Evolutionary conservation across 2,329 filamentous ascomycete genomes (phyloP), one percentile per base, ranked within the genome.

Genomic region (Neopestalotiopsis rosae): DNA sequence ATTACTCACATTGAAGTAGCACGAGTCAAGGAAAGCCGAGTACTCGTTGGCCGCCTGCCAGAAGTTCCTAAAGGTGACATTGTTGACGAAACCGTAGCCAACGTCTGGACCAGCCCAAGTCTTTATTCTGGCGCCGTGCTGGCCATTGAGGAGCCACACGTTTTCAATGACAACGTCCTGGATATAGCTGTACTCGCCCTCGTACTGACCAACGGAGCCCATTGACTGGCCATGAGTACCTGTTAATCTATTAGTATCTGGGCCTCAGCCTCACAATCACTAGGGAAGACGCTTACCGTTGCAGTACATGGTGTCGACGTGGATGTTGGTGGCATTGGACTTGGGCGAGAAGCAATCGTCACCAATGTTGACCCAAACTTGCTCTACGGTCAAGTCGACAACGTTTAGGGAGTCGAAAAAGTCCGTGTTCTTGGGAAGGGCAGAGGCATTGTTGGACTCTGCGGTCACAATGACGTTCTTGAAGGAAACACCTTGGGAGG

Each of bases 271-370:
- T 10, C 6, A 12, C 4, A 9, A 5, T 2, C 12, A 13, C 5
- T 5, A 38, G 61, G 6, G 34, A 12, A 34, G 4, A 5, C 9
- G 40, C 68, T 34, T 49, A 70, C 69, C 87, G 71, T 90, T 88
- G 74, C 88, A 90, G 79, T 87, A 89, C 76, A 89, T 83, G 38
- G 88, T 89, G 70, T 87, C 82, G 5, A 90, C 87, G 65, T 87
- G 84, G 38, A 90, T 79, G 68, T 89, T 86, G 28, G 84, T 84
- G 7, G 86, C 87, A 73, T 90, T 90, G 7, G 87, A 85, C 76
- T 90, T 90, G 6, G 88, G 86, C 1, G 86, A 88, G 79, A 90
- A 89, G 75, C 88, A 90, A 75, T 90, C 88, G 69, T 89, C 86
- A n/a, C 85, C 86, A 57, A 86, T 85, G 66, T 88, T 84, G 30